These are phyloP conservation scores for Vitis vinifera DNA, from an alignment of 164 flowering plant genomes.

Conservation along the genomic window ASM3070453v1 NC_081822.1:25085501-25086000, in stretches of 20 bases:
- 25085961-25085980: conserved; percentile 66
- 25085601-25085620: conserved; percentile 91
- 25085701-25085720: conserved; percentile 51
- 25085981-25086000: conserved; percentile 68
- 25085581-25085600: conserved; percentile 96
- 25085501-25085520: too few relatives aligned
- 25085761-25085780: conserved; percentile 94
- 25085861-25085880: conserved; percentile 76
- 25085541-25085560: not conserved
- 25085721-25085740: conserved; percentile 70
- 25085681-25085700: conserved; percentile 87
- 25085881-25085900: conserved; percentile 86
- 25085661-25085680: conserved; percentile 77
- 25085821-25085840: conserved; percentile 50
- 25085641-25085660: conserved; percentile 89
- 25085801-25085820: conserved; percentile 65
- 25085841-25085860: conserved; percentile 62
- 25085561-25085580: conserved; percentile 13
- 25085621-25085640: conserved; percentile 90
- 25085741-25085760: conserved; percentile 83
- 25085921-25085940: conserved; percentile 66
- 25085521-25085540: too few relatives aligned
- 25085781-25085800: conserved; percentile 77
- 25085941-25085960: conserved; percentile 44
- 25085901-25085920: conserved; percentile 92